Conservation (phyloP, 2,329 filamentous ascomycete species). For the Fusarium sterilihyphosum region DNA sequence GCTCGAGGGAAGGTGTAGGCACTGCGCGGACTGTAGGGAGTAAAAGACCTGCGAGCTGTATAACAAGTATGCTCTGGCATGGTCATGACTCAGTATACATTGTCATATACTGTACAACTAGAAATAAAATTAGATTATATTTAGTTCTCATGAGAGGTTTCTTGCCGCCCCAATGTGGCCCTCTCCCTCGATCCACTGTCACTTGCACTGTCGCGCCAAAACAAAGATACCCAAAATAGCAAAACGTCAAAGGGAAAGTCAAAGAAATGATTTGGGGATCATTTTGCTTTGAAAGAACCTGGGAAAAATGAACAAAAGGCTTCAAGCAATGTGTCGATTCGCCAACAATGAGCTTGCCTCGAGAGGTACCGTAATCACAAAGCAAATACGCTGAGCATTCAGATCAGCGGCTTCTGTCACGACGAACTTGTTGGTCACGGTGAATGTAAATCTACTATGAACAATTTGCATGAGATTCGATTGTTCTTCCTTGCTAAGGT, state of each 20-base stretch:
- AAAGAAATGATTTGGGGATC: fast-evolving
- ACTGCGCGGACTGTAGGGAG: background rate
- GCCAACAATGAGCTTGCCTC: no score
- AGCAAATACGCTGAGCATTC: no score
- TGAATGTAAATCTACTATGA: no score
- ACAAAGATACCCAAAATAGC: background rate
- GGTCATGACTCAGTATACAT: background rate
- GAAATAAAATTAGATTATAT: background rate
- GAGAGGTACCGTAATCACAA: fast-evolving
- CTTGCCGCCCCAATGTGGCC: fast-evolving
- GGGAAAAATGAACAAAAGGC: no score
- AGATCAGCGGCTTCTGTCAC: no score
- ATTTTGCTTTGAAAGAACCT: no score
- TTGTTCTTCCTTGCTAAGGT: fast-evolving
- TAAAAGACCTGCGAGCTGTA: no score
- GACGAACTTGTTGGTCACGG: fast-evolving
- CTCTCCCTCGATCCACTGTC: background rate
- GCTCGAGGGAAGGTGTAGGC: background rate
- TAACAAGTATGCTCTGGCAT: fast-evolving
- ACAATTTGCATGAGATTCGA: no score
- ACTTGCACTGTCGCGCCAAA: background rate
- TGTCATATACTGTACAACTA: fast-evolving
- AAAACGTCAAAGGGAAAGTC: no score
- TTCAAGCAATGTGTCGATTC: no score
- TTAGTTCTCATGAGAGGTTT: background rate